A percentile compares a stretch with the other conserved stretches of the same genome.
These are phyloP conservation scores for Botrytis pseudocinerea DNA, from an alignment of 2,329 filamentous ascomycete genomes.

Conservation along the genomic window DNA sequence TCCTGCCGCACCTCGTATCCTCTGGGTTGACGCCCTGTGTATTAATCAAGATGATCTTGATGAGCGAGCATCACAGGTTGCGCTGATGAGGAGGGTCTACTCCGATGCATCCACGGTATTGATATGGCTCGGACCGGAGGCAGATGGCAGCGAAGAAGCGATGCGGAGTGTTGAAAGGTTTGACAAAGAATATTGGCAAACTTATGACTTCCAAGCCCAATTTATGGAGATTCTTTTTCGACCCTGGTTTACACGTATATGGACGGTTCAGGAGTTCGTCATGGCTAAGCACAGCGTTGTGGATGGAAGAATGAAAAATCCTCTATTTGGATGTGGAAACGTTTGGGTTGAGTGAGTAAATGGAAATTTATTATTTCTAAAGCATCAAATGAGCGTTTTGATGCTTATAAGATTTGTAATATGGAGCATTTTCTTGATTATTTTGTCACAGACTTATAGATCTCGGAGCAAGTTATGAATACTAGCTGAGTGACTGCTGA, in stretches of 20 bases:
- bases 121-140: conserved; percentile 23
- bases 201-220: conserved; percentile 6
- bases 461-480: background rate
- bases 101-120: conserved; percentile 22
- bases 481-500: background rate
- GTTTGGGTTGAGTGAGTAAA: conserved; percentile 17
- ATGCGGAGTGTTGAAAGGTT: conserved; percentile 14
- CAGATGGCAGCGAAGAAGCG: conserved; percentile 3
- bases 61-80: conserved; percentile 30
- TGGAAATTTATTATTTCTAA: too few species aligned
- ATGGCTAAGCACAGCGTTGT: conserved; percentile 8
- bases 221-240: conserved; percentile 8
- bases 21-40: conserved; percentile 28
- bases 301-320: conserved; percentile 18
- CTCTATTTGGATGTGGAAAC: conserved; percentile 12
- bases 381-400: too few species aligned
- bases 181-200: conserved; percentile 7
- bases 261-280: conserved; percentile 27
- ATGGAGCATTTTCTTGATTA: fast-evolving
- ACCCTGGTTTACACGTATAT: conserved; percentile 26
- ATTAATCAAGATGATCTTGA: conserved; percentile 31
- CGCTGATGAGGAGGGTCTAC: conserved; percentile 33
- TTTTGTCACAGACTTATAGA: too few species aligned
- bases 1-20: background rate
- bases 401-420: too few species aligned